Evolutionary conservation across 345 rosid genomes (phyloP).

Genomic region (Eucalyptus regnans): DNA sequence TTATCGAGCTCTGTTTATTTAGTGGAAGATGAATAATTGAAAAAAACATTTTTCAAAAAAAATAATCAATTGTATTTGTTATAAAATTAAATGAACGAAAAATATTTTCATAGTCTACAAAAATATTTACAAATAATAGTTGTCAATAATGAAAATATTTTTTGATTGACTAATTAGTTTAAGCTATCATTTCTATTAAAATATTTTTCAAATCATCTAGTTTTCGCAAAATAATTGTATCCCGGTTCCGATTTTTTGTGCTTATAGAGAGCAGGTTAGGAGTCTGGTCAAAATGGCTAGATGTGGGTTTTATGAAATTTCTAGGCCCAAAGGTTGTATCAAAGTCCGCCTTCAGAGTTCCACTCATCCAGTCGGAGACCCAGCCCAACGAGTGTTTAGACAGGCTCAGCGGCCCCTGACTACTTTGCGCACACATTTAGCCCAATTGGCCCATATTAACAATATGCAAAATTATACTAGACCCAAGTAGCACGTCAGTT

Average conservation of each 20-base stretch:
- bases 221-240: fast-evolving
- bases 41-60: fast-evolving
- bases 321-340: not conserved
- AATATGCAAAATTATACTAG: not conserved
- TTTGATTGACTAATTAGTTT: no score
- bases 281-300: not conserved
- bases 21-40: not conserved
- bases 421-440: not conserved
- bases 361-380: not conserved
- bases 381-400: not conserved
- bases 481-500: not conserved
- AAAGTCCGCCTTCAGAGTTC: no score
- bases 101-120: no score
- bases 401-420: no score
- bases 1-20: not conserved
- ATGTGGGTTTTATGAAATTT: not conserved
- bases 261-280: not conserved
- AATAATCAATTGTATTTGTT: not conserved
- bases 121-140: no score
- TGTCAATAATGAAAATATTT: no score
- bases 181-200: fast-evolving
- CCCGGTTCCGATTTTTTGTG: not conserved
- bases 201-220: no score
- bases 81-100: no score
- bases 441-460: not conserved